Conservation (phyloP, 2,329 filamentous ascomycete genomes). For the Clarireedia sp. region DNA sequence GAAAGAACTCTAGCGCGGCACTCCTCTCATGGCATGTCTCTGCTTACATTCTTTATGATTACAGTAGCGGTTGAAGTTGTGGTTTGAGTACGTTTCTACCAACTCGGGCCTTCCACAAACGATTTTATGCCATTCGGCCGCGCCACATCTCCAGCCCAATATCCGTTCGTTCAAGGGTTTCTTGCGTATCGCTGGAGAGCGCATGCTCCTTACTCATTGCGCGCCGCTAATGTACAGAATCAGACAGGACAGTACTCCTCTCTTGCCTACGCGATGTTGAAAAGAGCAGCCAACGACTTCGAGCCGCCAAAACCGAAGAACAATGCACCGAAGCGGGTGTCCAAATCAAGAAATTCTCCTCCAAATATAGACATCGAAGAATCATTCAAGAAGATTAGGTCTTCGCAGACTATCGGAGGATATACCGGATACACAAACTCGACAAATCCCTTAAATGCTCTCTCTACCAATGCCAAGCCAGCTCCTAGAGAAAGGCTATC, state of each 20-base stretch:
- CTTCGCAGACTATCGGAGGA: conserved; percentile 30
- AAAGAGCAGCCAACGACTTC: conserved; percentile 21
- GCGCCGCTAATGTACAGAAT: conserved; percentile 18
- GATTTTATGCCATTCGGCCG: conserved; percentile 29
- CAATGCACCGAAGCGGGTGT: conserved; percentile 40
- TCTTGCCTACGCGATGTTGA: conserved; percentile 30
- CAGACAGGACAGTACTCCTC: conserved; percentile 21
- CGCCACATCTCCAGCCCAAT: conserved; percentile 20
- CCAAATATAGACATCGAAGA: conserved; percentile 41
- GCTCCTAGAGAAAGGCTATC: neutral
- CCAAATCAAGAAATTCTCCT: conserved; percentile 51
- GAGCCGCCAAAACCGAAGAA: conserved; percentile 19
- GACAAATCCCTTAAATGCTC: conserved; percentile 15
- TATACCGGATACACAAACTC: conserved; percentile 28
- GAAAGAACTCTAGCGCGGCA: no score
- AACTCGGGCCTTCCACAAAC: conserved; percentile 8
- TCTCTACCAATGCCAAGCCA: conserved; percentile 19
- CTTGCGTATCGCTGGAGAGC: conserved; percentile 25
- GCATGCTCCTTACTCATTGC: conserved; percentile 11
- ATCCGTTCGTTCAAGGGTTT: conserved; percentile 21
- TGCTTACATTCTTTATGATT: no score
- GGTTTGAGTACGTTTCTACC: conserved; percentile 14
- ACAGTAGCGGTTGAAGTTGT: neutral
- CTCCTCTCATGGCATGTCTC: no score
- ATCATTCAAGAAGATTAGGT: conserved; percentile 40